phyloP scores from a whole-genome alignment of 768 basidiomycete species.

The Mycena albidolilacea region DNA sequence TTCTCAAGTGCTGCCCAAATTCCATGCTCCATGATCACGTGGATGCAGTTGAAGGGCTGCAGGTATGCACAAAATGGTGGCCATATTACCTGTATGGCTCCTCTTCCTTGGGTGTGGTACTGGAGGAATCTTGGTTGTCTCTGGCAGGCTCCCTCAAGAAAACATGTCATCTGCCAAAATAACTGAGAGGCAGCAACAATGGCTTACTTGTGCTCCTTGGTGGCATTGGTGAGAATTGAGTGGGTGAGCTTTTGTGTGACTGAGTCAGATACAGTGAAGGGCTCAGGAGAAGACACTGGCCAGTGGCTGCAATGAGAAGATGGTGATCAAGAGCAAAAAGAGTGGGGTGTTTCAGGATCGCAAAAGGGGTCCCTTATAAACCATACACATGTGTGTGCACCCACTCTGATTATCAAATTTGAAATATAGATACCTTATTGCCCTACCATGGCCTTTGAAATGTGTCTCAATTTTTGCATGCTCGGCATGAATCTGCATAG shows the following conservation, averaged over 20 bases:
- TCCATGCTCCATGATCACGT: constrained; percentile 7
- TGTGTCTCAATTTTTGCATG: too few species aligned
- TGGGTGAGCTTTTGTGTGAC: neutral
- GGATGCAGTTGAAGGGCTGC: neutral
- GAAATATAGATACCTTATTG: neutral
- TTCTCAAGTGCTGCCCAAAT: neutral
- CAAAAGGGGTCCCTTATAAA: too few species aligned
- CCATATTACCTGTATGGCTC: constrained; percentile 8
- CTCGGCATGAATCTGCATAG: too few species aligned
- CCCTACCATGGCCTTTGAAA: too few species aligned
- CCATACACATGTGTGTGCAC: neutral
- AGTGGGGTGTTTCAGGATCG: too few species aligned
- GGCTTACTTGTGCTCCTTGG: neutral
- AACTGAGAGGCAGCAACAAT: neutral
- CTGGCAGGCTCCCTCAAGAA: neutral
- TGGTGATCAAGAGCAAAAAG: too few species aligned
- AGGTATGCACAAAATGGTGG: neutral
- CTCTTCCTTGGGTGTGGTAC: neutral
- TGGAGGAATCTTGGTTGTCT: neutral
- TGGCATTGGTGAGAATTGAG: neutral
- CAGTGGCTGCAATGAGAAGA: too few species aligned
- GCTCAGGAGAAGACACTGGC: too few species aligned
- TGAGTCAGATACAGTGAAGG: neutral
- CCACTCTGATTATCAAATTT: neutral
- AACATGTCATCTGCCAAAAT: neutral